Conservation (phyloP, 2,329 filamentous ascomycete genomes). For the Apiospora saccharicola region DNA sequence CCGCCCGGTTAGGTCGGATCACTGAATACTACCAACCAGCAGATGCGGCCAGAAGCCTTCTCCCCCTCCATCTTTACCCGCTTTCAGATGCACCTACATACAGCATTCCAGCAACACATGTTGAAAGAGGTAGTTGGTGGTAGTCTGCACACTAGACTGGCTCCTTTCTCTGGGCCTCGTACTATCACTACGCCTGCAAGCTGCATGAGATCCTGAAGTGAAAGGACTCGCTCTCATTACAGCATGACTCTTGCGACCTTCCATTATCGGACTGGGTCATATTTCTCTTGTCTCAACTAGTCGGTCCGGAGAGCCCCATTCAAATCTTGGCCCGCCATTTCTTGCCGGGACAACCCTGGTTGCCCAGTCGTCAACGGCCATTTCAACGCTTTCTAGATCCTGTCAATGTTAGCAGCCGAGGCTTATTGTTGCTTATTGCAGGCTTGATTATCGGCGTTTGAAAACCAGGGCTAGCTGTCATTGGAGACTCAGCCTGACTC, state of each 20-base stretch:
- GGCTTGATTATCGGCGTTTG: slow-evolving; percentile 2
- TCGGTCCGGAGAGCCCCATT: slow-evolving; percentile 20
- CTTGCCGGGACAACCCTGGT: slow-evolving; percentile 3
- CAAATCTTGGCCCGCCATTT: background rate
- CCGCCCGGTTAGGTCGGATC: slow-evolving; percentile 18
- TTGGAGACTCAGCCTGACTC: slow-evolving; percentile 6
- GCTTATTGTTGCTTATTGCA: slow-evolving; percentile 12
- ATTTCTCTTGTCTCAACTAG: slow-evolving; percentile 17
- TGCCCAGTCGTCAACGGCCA: slow-evolving; percentile 1
- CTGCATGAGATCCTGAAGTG: slow-evolving; percentile 2
- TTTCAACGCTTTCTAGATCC: slow-evolving; percentile 18
- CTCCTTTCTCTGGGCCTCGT: background rate
- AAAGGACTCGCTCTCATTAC: slow-evolving; percentile 14
- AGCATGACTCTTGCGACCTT: slow-evolving; percentile 24
- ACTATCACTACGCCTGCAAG: background rate
- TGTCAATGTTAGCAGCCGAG: slow-evolving; percentile 19
- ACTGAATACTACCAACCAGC: background rate
- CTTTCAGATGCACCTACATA: slow-evolving; percentile 15
- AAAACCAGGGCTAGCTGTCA: background rate
- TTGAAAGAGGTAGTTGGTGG: background rate
- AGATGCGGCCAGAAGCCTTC: slow-evolving; percentile 1
- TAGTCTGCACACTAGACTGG: slow-evolving; percentile 4
- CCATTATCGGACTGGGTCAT: slow-evolving; percentile 22
- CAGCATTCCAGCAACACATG: slow-evolving; percentile 10
- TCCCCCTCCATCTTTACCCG: background rate